These are phyloP conservation scores for Paramyrothecium sp. DNA, from an alignment of 2,329 filamentous ascomycete species.

Conservation along the genomic window DNA sequence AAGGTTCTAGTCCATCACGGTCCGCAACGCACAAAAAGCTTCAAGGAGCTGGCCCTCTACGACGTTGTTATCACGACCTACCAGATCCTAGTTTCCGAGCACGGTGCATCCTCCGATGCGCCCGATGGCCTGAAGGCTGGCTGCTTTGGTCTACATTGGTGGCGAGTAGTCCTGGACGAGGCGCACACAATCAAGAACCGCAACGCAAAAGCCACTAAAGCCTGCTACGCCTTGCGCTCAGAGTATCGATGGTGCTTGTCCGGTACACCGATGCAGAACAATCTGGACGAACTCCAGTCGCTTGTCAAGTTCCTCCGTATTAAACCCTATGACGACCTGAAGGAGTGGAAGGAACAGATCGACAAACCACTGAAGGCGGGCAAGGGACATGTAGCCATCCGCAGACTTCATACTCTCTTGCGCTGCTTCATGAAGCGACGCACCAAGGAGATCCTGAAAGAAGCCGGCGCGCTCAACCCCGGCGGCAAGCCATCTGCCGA, in stretches of 20 bases:
- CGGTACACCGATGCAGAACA: conserved; percentile 97
- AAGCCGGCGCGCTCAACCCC: conserved; percentile 76
- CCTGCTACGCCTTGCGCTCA: conserved; percentile 78
- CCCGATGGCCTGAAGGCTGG: conserved; percentile 68
- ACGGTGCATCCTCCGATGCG: conserved; percentile 65
- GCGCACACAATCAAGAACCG: conserved; percentile 98
- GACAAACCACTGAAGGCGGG: conserved; percentile 87
- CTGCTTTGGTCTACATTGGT: conserved; percentile 92
- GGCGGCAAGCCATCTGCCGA: conserved; percentile 62
- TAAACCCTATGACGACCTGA: conserved; percentile 82
- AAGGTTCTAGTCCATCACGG: conserved; percentile 91
- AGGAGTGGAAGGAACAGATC: conserved; percentile 89
- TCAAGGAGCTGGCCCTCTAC: conserved; percentile 74
- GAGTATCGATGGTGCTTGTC: conserved; percentile 96
- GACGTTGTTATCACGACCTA: conserved; percentile 98
- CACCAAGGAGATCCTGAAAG: conserved; percentile 93
- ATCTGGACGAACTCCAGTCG: conserved; percentile 92
- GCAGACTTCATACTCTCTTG: conserved; percentile 78
- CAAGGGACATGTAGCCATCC: conserved; percentile 84
- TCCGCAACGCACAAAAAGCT: conserved; percentile 75
- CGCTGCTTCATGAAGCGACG: conserved; percentile 98
- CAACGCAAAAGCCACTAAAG: conserved; percentile 92
- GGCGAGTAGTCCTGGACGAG: conserved; percentile 91
- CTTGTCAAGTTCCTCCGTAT: conserved; percentile 91
- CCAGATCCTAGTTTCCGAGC: conserved; percentile 90